Percentiles rank a stretch among this genome's conserved stretches.
Evolutionary conservation across 345 rosid species (phyloP).

Genomic region (Stellera chamaejasme): DNA sequence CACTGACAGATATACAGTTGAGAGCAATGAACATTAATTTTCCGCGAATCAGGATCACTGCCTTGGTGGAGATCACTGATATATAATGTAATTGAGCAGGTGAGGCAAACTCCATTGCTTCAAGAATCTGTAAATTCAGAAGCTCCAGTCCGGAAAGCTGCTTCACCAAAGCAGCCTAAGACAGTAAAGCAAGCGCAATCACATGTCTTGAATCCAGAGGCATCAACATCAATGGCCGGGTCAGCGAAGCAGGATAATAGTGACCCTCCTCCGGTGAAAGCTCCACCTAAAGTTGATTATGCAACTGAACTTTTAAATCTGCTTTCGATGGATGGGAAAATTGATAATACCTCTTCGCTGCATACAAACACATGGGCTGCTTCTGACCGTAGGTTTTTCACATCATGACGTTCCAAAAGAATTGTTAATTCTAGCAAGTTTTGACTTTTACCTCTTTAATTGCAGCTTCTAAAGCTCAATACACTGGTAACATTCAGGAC

Average conservation of each 20-base stretch:
- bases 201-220: constrained; percentile 15
- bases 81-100: constrained; percentile 20
- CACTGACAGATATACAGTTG: too few relatives aligned
- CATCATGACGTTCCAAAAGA: background rate
- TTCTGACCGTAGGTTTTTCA: constrained; percentile 21
- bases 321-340: constrained; percentile 41
- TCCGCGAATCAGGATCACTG: too few relatives aligned
- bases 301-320: constrained; percentile 59
- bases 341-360: constrained; percentile 11
- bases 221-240: constrained; percentile 17
- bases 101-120: constrained; percentile 15
- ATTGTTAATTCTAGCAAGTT: background rate
- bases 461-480: constrained; percentile 26
- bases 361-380: constrained; percentile 11
- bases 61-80: too few relatives aligned
- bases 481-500: constrained; percentile 12
- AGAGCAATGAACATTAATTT: too few relatives aligned
- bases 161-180: constrained; percentile 16
- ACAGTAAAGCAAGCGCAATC: too few relatives aligned
- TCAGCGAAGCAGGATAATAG: constrained; percentile 17
- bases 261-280: constrained; percentile 9
- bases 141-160: constrained; percentile 19
- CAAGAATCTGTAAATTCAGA: constrained; percentile 22
- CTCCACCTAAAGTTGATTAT: constrained; percentile 45
- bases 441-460: constrained; percentile 9